A percentile compares a stretch with the other conserved stretches of the same genome.
Conservation (phyloP, 2,329 filamentous ascomycete genomes). For the Alternaria incomplexa region DNA sequence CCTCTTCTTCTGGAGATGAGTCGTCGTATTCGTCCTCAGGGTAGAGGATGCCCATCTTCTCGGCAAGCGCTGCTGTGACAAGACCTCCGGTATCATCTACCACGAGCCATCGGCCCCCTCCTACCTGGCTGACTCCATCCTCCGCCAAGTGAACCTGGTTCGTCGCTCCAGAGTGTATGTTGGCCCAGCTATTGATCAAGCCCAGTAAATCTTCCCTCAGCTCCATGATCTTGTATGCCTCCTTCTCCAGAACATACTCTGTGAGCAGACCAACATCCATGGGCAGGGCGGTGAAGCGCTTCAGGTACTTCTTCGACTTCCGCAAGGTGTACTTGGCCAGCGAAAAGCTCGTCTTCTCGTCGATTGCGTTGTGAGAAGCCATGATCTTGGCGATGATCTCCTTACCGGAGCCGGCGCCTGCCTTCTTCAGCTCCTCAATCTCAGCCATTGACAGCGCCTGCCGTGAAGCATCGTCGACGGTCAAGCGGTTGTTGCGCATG, state of each 20-base stretch:
- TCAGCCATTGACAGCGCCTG: slow-evolving; percentile 78
- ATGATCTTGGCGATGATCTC: slow-evolving; percentile 94
- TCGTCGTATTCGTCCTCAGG: slow-evolving; percentile 47
- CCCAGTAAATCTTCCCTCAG: slow-evolving; percentile 83
- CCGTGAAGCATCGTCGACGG: slow-evolving; percentile 66
- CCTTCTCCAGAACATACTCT: slow-evolving; percentile 81
- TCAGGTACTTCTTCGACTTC: slow-evolving; percentile 92
- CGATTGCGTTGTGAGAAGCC: slow-evolving; percentile 84
- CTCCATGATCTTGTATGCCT: slow-evolving; percentile 81
- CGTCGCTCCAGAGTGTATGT: slow-evolving; percentile 76
- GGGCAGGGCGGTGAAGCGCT: slow-evolving; percentile 83
- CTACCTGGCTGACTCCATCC: slow-evolving; percentile 45
- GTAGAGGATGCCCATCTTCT: slow-evolving; percentile 84
- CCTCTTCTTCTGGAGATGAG: slow-evolving; percentile 9
- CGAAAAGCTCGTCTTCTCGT: slow-evolving; percentile 93
- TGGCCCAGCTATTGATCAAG: slow-evolving; percentile 85
- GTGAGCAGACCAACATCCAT: slow-evolving; percentile 79
- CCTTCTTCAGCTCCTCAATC: slow-evolving; percentile 73
- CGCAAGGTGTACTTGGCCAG: slow-evolving; percentile 94
- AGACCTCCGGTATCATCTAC: slow-evolving; percentile 88
- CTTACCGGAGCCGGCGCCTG: slow-evolving; percentile 78
- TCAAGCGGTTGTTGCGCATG: slow-evolving; percentile 68
- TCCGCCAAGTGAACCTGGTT: slow-evolving; percentile 34
- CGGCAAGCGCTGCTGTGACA: slow-evolving; percentile 81
- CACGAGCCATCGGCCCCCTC: slow-evolving; percentile 74